Conservation (phyloP, 75 land plant genomes). For the Isoetes taiwanensis region DNA sequence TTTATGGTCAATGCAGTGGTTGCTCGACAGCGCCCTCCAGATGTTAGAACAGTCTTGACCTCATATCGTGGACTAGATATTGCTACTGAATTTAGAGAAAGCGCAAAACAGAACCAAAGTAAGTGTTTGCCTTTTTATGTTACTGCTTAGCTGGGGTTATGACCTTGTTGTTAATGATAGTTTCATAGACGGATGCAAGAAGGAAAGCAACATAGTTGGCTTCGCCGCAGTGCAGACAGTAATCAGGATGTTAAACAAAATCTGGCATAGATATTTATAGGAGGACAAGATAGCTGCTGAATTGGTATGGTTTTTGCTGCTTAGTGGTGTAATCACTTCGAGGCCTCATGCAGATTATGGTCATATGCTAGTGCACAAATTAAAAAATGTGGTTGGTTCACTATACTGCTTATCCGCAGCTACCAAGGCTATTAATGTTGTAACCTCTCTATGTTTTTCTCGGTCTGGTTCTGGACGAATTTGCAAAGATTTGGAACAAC, state of each 20-base stretch:
- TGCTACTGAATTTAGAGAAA: constrained; percentile 63
- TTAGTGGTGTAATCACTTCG: constrained; percentile 76
- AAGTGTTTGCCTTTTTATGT: background rate
- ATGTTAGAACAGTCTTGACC: constrained; percentile 59
- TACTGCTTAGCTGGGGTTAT: background rate
- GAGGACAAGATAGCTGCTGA: constrained; percentile 26
- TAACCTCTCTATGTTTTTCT: too few relatives aligned
- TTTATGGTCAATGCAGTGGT: constrained; percentile 36
- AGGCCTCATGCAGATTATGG: constrained; percentile 25
- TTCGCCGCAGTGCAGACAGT: constrained; percentile 20
- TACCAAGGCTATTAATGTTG: too few relatives aligned
- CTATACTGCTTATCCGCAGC: too few relatives aligned
- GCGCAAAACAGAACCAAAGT: constrained; percentile 77
- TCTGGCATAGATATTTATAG: constrained; percentile 29
- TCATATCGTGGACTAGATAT: constrained; percentile 75
- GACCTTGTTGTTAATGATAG: background rate
- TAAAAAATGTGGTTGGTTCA: too few relatives aligned
- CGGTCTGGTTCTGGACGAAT: too few relatives aligned
- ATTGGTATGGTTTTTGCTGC: constrained; percentile 59
- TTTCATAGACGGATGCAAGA: constrained; percentile 3
- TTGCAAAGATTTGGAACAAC: too few relatives aligned
- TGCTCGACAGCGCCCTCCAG: constrained; percentile 60
- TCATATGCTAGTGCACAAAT: constrained; percentile 39
- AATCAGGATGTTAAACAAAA: too few relatives aligned
- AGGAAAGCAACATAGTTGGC: constrained; percentile 13